Conservation (phyloP, 306 rosid genomes). For the Prinsepia uniflora region DNA sequence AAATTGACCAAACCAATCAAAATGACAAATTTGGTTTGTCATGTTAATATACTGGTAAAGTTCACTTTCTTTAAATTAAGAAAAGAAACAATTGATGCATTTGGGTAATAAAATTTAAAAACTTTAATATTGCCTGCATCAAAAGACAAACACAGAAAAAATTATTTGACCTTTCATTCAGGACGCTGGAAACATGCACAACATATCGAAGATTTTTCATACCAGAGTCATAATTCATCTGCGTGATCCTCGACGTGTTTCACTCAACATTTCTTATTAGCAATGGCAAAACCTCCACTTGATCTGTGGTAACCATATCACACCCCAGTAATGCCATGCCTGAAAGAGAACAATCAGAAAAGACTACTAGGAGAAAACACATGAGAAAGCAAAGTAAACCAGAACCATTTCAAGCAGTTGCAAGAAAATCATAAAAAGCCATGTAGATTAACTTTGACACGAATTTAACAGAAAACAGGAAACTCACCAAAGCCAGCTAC, state of each 20-base stretch:
- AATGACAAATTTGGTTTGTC: neutral
- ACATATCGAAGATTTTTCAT: slow-evolving; percentile 1
- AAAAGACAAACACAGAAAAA: neutral
- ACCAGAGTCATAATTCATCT: slow-evolving; percentile 63
- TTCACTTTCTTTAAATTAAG: neutral
- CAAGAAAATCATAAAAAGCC: neutral
- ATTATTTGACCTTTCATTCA: neutral
- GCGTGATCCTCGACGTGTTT: slow-evolving; percentile 75
- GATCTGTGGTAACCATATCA: slow-evolving; percentile 74
- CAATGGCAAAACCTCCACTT: slow-evolving; percentile 75
- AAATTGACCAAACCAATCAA: neutral
- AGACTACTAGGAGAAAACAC: slow-evolving; percentile 20
- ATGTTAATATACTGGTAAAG: neutral
- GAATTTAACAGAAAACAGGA: slow-evolving; percentile 11
- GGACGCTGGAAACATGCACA: neutral
- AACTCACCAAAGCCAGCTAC: slow-evolving; percentile 81
- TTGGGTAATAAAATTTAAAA: neutral
- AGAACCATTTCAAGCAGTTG: slow-evolving; percentile 15
- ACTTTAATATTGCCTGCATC: neutral
- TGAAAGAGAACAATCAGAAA: slow-evolving; percentile 33
- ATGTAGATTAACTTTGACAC: slow-evolving; percentile 5
- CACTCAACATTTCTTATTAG: slow-evolving; percentile 73
- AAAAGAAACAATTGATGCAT: neutral
- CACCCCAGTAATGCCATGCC: slow-evolving; percentile 95
- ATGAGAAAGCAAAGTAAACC: slow-evolving; percentile 7